These are phyloP conservation scores for Trichaptum fuscoviolaceum DNA, from an alignment of 768 basidiomycete species.

Conservation along the genomic window DNA sequence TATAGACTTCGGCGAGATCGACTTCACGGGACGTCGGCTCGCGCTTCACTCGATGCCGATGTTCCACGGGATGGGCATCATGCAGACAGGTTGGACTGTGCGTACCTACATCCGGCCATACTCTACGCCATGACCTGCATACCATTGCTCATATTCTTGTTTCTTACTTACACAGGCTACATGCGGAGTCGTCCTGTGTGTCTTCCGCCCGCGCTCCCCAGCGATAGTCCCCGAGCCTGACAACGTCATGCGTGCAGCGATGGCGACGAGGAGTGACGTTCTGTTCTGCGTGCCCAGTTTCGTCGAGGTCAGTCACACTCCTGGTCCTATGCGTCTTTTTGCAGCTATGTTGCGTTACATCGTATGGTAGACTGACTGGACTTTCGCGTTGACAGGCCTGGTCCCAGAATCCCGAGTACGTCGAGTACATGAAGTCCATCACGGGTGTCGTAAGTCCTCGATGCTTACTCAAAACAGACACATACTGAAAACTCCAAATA, in stretches of 20 bases:
- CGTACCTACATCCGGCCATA: no score
- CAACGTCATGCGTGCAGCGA: conserved; percentile 8
- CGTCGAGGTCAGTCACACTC: conserved; percentile 12
- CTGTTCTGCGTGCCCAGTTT: conserved; percentile 14
- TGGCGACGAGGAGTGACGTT: neutral
- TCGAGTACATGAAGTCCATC: conserved; percentile 9
- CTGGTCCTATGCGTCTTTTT: no score
- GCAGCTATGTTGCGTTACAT: no score
- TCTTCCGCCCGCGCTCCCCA: conserved; percentile 10
- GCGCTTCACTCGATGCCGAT: conserved; percentile 18
- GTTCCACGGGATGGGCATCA: conserved; percentile 19
- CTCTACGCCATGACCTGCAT: no score
- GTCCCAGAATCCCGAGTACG: conserved; percentile 5
- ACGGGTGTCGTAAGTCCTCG: conserved; percentile 11
- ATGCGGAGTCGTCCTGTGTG: neutral
- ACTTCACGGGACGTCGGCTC: conserved; percentile 14
- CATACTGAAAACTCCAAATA: neutral
- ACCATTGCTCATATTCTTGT: neutral
- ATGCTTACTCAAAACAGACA: neutral
- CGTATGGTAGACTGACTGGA: neutral
- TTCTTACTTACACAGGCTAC: neutral
- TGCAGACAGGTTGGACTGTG: conserved; percentile 7
- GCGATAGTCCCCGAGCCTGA: conserved; percentile 12
- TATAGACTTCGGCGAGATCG: conserved; percentile 13
- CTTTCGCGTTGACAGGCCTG: conserved; percentile 6